Base-by-base conservation (phyloP, 768 basidiomycete species). In the Crassisporium funariophilum region DNA sequence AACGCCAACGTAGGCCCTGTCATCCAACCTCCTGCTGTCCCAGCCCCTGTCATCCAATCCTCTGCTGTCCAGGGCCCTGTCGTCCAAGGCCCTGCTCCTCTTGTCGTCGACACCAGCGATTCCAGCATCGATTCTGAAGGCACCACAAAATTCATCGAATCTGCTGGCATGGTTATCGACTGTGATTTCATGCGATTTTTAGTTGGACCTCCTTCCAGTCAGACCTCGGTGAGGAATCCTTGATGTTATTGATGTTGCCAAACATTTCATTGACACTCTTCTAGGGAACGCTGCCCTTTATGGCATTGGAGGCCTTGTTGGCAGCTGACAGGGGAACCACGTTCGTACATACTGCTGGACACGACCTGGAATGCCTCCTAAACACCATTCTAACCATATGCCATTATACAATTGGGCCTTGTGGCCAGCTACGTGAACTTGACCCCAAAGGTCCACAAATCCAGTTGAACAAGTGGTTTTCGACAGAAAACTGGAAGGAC, bases 241-340 rank as follows among this genome's bases (percentile, higher is more conserved):
- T 25, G 31, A 29, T 7, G 7, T 29, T 13, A 21, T 46, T 19
- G 15, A 27, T 46, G 24, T n/a, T 22, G n/a, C 21, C 16, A 17
- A 25, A n/a, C 11, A 31, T 46, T 38, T 25, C 23, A 37, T 38
- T 46, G 13, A 37, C 17, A 38, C 1, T 46, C 21, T 25, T 37
- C 2, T 17, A 47, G 46, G 46, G 46, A 16, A 47, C 46, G 16
- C 17, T 39, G 21, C 46, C 46, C 13, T 47, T 47, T 20, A 47
- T 47, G 38, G 25, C 46, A n/a, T 17, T 47, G 13, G 46, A 36
- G 35, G 12, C 46, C 22, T 34, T 40, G 25, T 27, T 29, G 10
- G 5, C 35, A 9, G n/a, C 44, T 19, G 3, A 23, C 17, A 36
- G 13, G 27, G 7, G 2, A 31, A 20, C 11, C 5, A 31, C 27